Conservation (phyloP, 1,284 basidiomycete genomes). For the Tilletia caries region DNA sequence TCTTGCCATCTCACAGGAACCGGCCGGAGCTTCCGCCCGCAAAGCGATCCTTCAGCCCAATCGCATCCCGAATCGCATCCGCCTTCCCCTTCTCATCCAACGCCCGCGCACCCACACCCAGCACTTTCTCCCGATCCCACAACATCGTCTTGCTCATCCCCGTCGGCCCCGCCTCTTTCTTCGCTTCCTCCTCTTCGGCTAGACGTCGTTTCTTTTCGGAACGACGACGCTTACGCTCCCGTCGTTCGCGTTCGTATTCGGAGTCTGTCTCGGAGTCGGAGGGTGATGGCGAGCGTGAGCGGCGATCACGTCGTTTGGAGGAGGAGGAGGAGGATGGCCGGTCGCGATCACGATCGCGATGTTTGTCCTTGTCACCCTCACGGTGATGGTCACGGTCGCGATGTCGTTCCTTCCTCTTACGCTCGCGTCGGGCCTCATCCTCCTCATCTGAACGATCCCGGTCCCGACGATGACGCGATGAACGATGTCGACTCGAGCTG, state of each 20-base stretch:
- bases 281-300: not conserved
- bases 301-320: not conserved
- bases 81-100: slow-evolving; percentile 34
- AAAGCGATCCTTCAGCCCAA: slow-evolving; percentile 28
- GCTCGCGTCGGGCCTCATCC: slow-evolving; percentile 6
- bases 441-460: slow-evolving; percentile 6
- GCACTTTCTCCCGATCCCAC: slow-evolving; percentile 36
- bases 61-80: slow-evolving; percentile 28
- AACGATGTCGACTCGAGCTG: not conserved
- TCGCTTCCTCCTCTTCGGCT: slow-evolving; percentile 28
- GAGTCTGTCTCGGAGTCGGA: not conserved
- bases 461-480: not conserved
- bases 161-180: slow-evolving; percentile 23
- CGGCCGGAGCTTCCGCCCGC: slow-evolving; percentile 27
- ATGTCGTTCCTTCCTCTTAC: slow-evolving; percentile 13
- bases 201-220: slow-evolving; percentile 21
- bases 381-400: slow-evolving; percentile 7
- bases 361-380: not conserved
- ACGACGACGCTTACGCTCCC: slow-evolving; percentile 18
- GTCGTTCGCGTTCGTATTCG: not conserved
- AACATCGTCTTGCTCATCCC: slow-evolving; percentile 22
- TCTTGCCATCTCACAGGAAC: slow-evolving; percentile 24
- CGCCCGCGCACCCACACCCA: slow-evolving; percentile 28
- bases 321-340: slow-evolving; percentile 1
- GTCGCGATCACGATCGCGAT: not conserved